Evolutionary conservation across 495 filamentous ascomycete species (phyloP).

Genomic region (Neurospora africana): DNA sequence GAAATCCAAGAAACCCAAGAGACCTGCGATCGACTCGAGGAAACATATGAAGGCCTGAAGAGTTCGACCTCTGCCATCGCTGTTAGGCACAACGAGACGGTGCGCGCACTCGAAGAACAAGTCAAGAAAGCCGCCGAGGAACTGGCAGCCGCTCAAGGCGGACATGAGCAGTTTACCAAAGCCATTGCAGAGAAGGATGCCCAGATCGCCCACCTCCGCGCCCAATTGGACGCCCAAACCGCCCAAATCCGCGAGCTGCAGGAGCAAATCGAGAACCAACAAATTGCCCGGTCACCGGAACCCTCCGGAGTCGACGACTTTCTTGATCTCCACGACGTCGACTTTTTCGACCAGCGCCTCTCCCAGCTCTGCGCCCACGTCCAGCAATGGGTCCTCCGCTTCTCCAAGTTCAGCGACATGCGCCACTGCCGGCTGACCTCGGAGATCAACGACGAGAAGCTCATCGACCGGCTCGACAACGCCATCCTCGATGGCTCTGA

Average conservation of each 20-base stretch:
- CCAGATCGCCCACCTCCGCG: slow-evolving; percentile 65
- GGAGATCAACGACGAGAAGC: slow-evolving; percentile 77
- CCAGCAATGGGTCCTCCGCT: slow-evolving; percentile 91
- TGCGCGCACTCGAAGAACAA: slow-evolving; percentile 52
- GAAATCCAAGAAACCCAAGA: slow-evolving; percentile 69
- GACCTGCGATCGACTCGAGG: slow-evolving; percentile 65
- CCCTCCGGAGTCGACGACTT: slow-evolving; percentile 49
- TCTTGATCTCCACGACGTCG: slow-evolving; percentile 72
- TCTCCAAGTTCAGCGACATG: slow-evolving; percentile 91
- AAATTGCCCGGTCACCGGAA: slow-evolving; percentile 1
- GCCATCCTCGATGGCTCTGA: slow-evolving; percentile 87
- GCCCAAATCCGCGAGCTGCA: slow-evolving; percentile 75
- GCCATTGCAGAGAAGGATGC: slow-evolving; percentile 71
- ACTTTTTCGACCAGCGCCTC: slow-evolving; percentile 91
- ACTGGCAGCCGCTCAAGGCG: slow-evolving; percentile 48
- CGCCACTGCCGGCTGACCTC: slow-evolving; percentile 68
- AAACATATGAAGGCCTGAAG: slow-evolving; percentile 71
- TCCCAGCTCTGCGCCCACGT: slow-evolving; percentile 88
- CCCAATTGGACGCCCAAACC: slow-evolving; percentile 65
- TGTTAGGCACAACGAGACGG: slow-evolving; percentile 54
- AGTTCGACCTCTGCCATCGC: slow-evolving; percentile 64
- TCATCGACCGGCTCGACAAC: slow-evolving; percentile 86
- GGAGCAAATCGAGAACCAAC: slow-evolving; percentile 53
- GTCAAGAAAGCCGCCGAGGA: slow-evolving; percentile 44
- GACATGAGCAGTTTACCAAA: slow-evolving; percentile 46